Evolutionary conservation across 106 monocot genomes (phyloP), one percentile per base, ranked within the genome.

Genomic region (Posidonia australis): DNA sequence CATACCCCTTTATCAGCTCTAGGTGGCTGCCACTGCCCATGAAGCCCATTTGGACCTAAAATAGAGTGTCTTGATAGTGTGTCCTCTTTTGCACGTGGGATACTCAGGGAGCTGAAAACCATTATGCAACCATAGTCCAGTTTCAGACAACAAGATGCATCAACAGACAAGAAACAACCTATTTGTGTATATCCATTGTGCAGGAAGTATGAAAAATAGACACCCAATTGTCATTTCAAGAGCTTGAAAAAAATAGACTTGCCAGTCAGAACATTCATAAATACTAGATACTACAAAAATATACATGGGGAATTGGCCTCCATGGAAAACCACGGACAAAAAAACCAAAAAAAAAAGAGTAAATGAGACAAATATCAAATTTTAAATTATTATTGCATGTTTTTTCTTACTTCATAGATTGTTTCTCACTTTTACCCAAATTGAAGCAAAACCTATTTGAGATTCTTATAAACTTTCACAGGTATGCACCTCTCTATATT

Each of bases 21-120:
- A 43, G 84, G 72, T 66, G 78, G 81, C 64, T 66, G 70, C 87
- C 91, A 91, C 25, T 85, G 72, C 36, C 98, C 98, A 81, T 78
- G 53, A 60, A 98, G 87, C 18, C 98, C 98, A 87, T 91, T 88
- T 53, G 85, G 91, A 42, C 98, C 98, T 66, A 91, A 71, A 26
- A 98, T 91, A 30, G 98, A 88, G 71, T 98, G 98, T 44, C 81
- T 82, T 60, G 83, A 87, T 58, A 98, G 59, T 0, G 98, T 88
- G 62, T 98, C 98, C 51, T 98, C 87, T 18, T 66, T 98, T 48
- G 98, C 78, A 54, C 73, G 75, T 21, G 79, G 83, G 41, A 85
- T 67, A 64, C 54, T 80, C 27, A 87, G 51, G 66, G 82, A 87
- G 51, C 96, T 90, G 69, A 60, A 79, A 31, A 25, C 16, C 58